Evolutionary conservation across 2,329 filamentous ascomycete genomes (phyloP).

Genomic region (Cladosporium sp.): DNA sequence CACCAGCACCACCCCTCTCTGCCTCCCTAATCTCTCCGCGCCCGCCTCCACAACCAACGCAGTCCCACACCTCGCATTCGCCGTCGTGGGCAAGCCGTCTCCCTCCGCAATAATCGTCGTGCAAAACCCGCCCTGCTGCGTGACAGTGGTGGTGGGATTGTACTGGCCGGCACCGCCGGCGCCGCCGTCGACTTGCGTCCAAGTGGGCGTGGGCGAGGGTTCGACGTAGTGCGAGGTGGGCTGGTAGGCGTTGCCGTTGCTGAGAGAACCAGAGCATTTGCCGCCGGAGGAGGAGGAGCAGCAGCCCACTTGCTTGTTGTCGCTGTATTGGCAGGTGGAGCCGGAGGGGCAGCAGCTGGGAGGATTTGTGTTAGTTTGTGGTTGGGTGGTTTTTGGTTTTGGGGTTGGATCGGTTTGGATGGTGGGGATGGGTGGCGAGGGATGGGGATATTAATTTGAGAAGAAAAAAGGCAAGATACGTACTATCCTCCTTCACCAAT

Average conservation of each 20-base stretch:
- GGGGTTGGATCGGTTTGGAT: no score
- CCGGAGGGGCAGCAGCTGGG: constrained; percentile 31
- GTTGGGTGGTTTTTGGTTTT: not conserved
- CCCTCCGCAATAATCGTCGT: constrained; percentile 31
- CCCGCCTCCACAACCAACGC: constrained; percentile 29
- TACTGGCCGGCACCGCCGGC: no score
- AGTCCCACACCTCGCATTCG: constrained; percentile 31
- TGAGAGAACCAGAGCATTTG: constrained; percentile 25
- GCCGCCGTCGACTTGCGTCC: no score
- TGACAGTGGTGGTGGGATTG: constrained; percentile 18
- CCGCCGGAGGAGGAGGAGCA: constrained; percentile 30
- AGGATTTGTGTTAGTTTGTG: constrained; percentile 8
- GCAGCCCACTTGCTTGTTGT: constrained; percentile 30
- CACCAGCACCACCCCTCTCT: constrained; percentile 8
- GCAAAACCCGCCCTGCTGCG: constrained; percentile 29
- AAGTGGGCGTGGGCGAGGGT: no score
- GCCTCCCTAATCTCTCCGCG: not conserved
- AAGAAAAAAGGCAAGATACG: constrained; percentile 19
- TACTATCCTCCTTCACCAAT: constrained; percentile 42
- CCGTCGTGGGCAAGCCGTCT: constrained; percentile 30
- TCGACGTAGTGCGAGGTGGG: constrained; percentile 19
- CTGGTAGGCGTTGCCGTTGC: constrained; percentile 18
- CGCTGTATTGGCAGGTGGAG: constrained; percentile 28
- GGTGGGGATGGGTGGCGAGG: not conserved
- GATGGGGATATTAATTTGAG: no score